Evolutionary conservation across 352 stramenopile species (phyloP).

Genomic region (Pythium angustatum): DNA sequence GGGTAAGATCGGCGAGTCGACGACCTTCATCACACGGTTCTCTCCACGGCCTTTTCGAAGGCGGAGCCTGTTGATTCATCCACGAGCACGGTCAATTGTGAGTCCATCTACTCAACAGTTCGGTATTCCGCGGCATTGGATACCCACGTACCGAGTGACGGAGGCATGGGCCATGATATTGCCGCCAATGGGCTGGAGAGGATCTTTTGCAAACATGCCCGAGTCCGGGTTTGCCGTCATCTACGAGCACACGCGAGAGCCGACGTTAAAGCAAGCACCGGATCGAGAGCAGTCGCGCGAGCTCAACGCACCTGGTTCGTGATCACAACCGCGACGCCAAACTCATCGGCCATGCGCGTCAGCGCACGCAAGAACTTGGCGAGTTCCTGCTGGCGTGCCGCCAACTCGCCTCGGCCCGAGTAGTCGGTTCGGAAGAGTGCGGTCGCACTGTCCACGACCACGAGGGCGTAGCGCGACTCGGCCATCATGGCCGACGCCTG

Average conservation of each 20-base stretch:
- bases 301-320: conserved; percentile 76
- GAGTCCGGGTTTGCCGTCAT: conserved; percentile 90
- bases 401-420: conserved; percentile 96
- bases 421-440: conserved; percentile 99
- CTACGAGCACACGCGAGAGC: conserved; percentile 32
- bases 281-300: no score
- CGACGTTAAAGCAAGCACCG: no score
- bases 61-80: conserved; percentile 56
- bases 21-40: conserved; percentile 98
- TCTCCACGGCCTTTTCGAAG: conserved; percentile 97
- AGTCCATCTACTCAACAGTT: not conserved
- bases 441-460: conserved; percentile 98
- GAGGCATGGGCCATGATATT: conserved; percentile 90
- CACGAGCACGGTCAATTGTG: not conserved
- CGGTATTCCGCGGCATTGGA: not conserved
- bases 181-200: conserved; percentile 89
- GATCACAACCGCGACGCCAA: conserved; percentile 96
- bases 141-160: conserved; percentile 58
- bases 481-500: conserved; percentile 99
- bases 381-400: conserved; percentile 90
- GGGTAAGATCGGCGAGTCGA: conserved; percentile 96
- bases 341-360: conserved; percentile 98
- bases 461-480: conserved; percentile 94
- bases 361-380: conserved; percentile 96
- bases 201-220: conserved; percentile 90